Conservation (phyloP, 2,329 filamentous ascomycete genomes). For the Ophiostoma piceae region DNA sequence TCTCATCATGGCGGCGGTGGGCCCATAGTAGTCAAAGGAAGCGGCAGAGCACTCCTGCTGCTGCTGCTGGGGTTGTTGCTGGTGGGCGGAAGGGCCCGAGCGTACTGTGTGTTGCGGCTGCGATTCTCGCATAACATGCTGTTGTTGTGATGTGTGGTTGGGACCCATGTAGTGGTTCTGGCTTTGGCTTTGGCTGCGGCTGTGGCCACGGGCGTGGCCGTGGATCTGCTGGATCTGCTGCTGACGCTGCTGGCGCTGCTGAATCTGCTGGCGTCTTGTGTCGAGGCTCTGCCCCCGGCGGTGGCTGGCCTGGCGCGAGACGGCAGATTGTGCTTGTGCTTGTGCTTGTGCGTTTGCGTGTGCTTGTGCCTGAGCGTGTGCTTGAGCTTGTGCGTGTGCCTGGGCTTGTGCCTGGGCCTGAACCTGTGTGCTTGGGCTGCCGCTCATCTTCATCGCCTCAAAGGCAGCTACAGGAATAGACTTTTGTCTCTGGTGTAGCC, state of each 20-base stretch:
- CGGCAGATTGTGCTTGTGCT: conserved; percentile 38
- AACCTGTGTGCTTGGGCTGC: conserved; percentile 39
- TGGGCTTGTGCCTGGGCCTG: conserved; percentile 14
- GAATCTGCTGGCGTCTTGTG: conserved; percentile 57
- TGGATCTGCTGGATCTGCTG: conserved; percentile 27
- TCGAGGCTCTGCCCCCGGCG: conserved; percentile 82
- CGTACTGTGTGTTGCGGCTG: conserved; percentile 81
- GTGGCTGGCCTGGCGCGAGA: conserved; percentile 48
- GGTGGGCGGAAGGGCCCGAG: conserved; percentile 52
- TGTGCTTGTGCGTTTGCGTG: conserved; percentile 31
- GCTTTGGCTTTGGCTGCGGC: conserved; percentile 25
- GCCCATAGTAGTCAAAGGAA: conserved; percentile 45
- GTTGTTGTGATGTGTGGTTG: conserved; percentile 35
- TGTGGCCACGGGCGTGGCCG: conserved; percentile 32
- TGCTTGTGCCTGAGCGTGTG: conserved; percentile 18
- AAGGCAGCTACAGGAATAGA: conserved; percentile 70
- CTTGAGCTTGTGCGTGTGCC: conserved; percentile 19
- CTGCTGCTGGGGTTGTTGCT: conserved; percentile 24
- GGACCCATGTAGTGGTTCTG: conserved; percentile 41
- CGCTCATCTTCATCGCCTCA: conserved; percentile 64
- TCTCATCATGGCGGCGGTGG: conserved; percentile 44
- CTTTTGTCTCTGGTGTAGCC: conserved; percentile 78
- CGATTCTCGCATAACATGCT: conserved; percentile 83
- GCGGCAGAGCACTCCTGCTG: conserved; percentile 34
- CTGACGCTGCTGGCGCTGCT: conserved; percentile 29